phyloP scores from a whole-genome alignment of 2,329 filamentous ascomycete genomes.

The Fusarium sp. region DNA sequence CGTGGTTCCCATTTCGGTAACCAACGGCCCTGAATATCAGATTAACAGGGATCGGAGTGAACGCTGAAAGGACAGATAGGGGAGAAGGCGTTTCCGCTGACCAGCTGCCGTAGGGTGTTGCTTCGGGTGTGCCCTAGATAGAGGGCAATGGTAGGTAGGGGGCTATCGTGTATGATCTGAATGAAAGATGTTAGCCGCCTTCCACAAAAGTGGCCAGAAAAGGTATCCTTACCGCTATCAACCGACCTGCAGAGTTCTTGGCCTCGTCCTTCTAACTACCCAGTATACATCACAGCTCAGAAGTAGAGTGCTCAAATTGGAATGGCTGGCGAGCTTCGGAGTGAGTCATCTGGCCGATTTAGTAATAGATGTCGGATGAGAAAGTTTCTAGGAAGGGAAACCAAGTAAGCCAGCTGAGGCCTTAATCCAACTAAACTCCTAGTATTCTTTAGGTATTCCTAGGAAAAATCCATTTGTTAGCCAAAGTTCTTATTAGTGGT shows the following conservation, averaged over 20 bases:
- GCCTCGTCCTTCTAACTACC: background rate
- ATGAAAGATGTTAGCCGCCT: background rate
- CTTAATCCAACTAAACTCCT: background rate
- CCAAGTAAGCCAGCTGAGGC: fast-evolving
- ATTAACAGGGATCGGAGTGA: background rate
- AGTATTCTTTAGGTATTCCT: background rate
- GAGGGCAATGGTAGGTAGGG: too few relatives aligned
- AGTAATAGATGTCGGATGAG: background rate
- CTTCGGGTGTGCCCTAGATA: background rate
- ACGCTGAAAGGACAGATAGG: background rate
- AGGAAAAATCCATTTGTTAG: background rate
- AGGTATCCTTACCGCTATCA: fast-evolving
- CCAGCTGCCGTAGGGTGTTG: background rate
- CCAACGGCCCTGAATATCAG: background rate
- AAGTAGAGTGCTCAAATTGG: background rate
- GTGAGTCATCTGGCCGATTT: background rate
- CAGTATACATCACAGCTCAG: background rate
- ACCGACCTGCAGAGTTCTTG: background rate
- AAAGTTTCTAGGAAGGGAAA: background rate
- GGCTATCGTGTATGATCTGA: background rate
- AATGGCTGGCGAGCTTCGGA: background rate
- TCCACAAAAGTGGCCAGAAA: background rate
- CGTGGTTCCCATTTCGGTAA: too few relatives aligned
- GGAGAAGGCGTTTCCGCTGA: background rate
- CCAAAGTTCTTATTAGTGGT: background rate